Conservation (phyloP, 352 stramenopile genomes). For the Plasmopara muralis region DNA sequence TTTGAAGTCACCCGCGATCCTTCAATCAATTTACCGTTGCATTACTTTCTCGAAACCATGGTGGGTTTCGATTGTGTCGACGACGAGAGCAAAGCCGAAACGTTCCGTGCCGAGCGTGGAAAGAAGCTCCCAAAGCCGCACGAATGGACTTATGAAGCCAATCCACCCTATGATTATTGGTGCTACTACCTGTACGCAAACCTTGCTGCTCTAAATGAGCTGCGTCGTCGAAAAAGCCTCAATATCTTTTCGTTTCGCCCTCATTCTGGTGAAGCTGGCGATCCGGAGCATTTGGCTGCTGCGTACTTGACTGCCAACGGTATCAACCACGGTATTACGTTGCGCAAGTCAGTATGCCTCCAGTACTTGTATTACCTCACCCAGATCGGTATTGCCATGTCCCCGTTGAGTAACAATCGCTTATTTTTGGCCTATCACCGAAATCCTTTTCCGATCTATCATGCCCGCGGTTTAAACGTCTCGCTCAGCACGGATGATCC, state of each 20-base stretch:
- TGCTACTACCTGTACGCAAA: slow-evolving; percentile 98
- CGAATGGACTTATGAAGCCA: slow-evolving; percentile 85
- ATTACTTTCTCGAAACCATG: slow-evolving; percentile 92
- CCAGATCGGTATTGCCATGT: slow-evolving; percentile 94
- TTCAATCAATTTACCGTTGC: slow-evolving; percentile 84
- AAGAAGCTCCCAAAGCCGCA: slow-evolving; percentile 71
- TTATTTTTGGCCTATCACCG: slow-evolving; percentile 94
- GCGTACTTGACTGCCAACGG: slow-evolving; percentile 86
- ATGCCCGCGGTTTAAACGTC: slow-evolving; percentile 95
- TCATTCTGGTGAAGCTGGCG: slow-evolving; percentile 96
- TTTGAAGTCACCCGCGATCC: slow-evolving; percentile 97
- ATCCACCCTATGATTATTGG: slow-evolving; percentile 94
- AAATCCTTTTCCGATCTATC: slow-evolving; percentile 94
- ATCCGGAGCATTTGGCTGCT: slow-evolving; percentile 94
- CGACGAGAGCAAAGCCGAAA: slow-evolving; percentile 95
- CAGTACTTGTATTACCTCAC: slow-evolving; percentile 99
- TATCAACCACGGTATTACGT: slow-evolving; percentile 99
- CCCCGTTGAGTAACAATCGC: slow-evolving; percentile 92
- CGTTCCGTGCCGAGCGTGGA: slow-evolving; percentile 67
- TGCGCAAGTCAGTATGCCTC: slow-evolving; percentile 93
- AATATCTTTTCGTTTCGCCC: slow-evolving; percentile 96
- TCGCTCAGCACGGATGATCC: slow-evolving; percentile 98
- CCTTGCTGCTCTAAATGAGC: slow-evolving; percentile 92
- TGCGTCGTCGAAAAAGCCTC: slow-evolving; percentile 83
- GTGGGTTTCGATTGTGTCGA: slow-evolving; percentile 99